Evolutionary conservation across 345 rosid genomes (phyloP).

Genomic region (Noccaea bulbosa): DNA sequence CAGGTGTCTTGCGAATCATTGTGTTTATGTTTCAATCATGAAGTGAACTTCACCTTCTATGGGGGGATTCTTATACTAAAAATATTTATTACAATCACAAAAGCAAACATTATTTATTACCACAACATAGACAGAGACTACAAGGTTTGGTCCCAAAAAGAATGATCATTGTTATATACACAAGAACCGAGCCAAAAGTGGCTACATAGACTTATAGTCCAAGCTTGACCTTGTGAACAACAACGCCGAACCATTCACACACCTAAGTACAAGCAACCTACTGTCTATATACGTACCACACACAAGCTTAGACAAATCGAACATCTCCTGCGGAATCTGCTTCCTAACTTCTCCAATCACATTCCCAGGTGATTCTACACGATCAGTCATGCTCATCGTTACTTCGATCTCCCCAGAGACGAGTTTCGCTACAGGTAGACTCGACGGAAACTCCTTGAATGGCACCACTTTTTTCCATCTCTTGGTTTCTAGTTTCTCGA

Average conservation of each 20-base stretch:
- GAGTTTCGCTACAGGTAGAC: slow-evolving; percentile 85
- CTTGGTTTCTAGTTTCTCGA: slow-evolving; percentile 59
- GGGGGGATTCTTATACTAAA: not conserved
- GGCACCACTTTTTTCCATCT: slow-evolving; percentile 81
- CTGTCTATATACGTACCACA: slow-evolving; percentile 85
- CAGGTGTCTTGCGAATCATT: slow-evolving; percentile 10
- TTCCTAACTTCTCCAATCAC: slow-evolving; percentile 70
- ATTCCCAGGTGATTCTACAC: slow-evolving; percentile 52
- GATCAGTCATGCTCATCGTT: slow-evolving; percentile 53
- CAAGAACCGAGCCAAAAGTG: slow-evolving; percentile 24
- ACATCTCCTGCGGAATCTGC: slow-evolving; percentile 85
- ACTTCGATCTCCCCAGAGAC: slow-evolving; percentile 61
- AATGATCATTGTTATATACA: slow-evolving; percentile 30
- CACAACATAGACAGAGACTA: slow-evolving; percentile 26
- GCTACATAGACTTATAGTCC: slow-evolving; percentile 32
- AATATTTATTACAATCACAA: not conserved
- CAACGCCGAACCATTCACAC: slow-evolving; percentile 85
- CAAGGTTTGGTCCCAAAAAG: slow-evolving; percentile 21
- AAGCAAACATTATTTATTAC: slow-evolving; percentile 1
- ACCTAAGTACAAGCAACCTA: slow-evolving; percentile 73
- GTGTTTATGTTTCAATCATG: slow-evolving; percentile 11
- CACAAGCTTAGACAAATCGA: slow-evolving; percentile 75
- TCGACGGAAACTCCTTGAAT: slow-evolving; percentile 77
- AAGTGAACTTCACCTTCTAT: not conserved
- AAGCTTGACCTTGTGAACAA: slow-evolving; percentile 61